Evolutionary conservation across 192 early-diverging fungal species (phyloP), one percentile per base, ranked within the genome.

Genomic region (Physocladia obscura): DNA sequence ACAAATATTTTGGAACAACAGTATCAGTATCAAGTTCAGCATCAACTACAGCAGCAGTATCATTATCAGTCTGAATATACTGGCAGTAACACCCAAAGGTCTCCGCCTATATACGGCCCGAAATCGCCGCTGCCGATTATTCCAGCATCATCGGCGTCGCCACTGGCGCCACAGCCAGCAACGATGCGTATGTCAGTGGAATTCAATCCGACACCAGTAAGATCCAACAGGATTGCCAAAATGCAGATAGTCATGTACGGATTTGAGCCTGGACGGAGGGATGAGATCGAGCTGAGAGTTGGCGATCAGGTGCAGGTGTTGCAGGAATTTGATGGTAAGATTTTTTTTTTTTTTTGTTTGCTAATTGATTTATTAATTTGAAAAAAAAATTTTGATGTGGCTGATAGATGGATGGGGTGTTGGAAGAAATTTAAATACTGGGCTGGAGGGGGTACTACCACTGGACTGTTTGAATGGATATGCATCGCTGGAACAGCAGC

Each of bases 261-360:
- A 17, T 72, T 63, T 51, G 37, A 51, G n/a, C 70, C 70, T n/a
- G 50, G 27, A n/a, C 30, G 29, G 70, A 38, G 60, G 24, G 59
- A 72, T 55, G 70, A 72, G 32, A 39, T 72, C 19, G 60, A 51
- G 32, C 50, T 72, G 19, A 57, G 61, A 15, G 50, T 64, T 15
- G 61, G 61, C 4, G 70, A 72, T 37, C 22, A 39, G n/a, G 47
- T 72, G n/a, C 21, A 60, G 1, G 5, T 71, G 22, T 22, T 22
- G 34, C 54, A 71, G 39, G 65, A 47, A 40, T 57, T 35, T 52
- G 63, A 57, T 26, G 54, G 63, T 65, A 65, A 49, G 19, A 15
- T n/a, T 3, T 22, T 13, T 44, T 30, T 8, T 55, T 55, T 22
- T 21, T 22, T 1, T 27, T 55, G 15, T 55, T 55, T 0, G 0